phyloP scores from a whole-genome alignment of 345 rosid species.

The Carallia pectinifolia region DNA sequence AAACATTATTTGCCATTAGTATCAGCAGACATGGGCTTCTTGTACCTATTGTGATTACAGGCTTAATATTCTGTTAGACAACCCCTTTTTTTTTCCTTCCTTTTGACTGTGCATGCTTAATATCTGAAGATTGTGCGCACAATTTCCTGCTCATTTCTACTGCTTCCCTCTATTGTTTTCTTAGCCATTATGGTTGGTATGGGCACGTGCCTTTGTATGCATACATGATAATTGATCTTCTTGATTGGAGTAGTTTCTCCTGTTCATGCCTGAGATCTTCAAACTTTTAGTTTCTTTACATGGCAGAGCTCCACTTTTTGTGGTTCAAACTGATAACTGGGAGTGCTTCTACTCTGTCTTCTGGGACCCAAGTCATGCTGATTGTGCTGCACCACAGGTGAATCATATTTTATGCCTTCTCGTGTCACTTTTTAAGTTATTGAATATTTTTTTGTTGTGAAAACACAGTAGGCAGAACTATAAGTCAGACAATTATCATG shows the following conservation, averaged over 20 bases:
- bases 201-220: not conserved
- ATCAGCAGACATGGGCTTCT: too few species aligned
- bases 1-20: too few species aligned
- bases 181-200: not conserved
- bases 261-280: constrained; percentile 10
- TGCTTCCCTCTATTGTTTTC: not conserved
- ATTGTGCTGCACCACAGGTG: constrained; percentile 95
- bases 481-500: too few species aligned
- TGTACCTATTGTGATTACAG: not conserved
- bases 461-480: not conserved
- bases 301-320: constrained; percentile 87
- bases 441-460: not conserved
- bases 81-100: not conserved
- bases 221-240: not conserved
- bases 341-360: constrained; percentile 79
- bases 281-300: constrained; percentile 14
- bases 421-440: not conserved
- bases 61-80: not conserved
- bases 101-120: too few species aligned
- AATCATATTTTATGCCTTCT: not conserved
- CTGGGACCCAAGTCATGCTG: constrained; percentile 89
- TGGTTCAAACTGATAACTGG: constrained; percentile 88
- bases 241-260: not conserved
- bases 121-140: too few species aligned
- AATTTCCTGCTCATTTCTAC: not conserved